Evolutionary conservation across 148 eudicot genomes (phyloP), one percentile per base, ranked within the genome.

Genomic region (Vaccinium macrocarpon): DNA sequence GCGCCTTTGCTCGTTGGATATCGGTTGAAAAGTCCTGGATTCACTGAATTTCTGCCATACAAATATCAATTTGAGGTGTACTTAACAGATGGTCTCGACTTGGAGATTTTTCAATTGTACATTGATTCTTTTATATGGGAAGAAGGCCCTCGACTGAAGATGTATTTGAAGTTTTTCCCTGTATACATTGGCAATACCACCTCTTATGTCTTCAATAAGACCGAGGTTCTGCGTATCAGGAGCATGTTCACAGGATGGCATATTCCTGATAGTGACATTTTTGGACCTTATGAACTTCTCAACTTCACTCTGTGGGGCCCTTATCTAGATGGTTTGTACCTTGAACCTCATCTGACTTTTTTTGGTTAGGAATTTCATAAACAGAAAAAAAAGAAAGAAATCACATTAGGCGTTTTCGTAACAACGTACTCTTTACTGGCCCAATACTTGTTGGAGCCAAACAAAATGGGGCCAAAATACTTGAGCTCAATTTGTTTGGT

Each of bases 231-330:
- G 59, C 82, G 86, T 27, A 87, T 96, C 16, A 90, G 90, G 74
- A 79, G 61, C 77, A 88, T 83, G 27, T 96, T 90, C 74, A 86
- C 95, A 38, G 81, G 93, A 21, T 96, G 98, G 97, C 56, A 84
- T 0, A 92, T 96, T 82, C 88, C 88, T 82, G 91, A 87, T 62
- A 91, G 70, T 80, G 93, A 96, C 84, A 86, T 91, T 19, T 96
- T 96, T 85, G 99, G 99, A 84, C 99, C 99, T 19, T 94, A 96
- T 88, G 99, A 96, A 79, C 98, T 94, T 86, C 93, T 94, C 87
- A 93, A 92, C 89, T 94, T 94, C 87, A 93, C 93, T 80, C 94
- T 66, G 78, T 88, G 75, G 99, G 94, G 85, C 99, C 95, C 76
- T 94, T 68, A 9, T 50, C 56, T 68, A 66, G 2, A 87, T 61